Evolutionary conservation across 1,284 basidiomycete genomes (phyloP), one percentile per base, ranked within the genome.

Genomic region (Ganoderma boninense): DNA sequence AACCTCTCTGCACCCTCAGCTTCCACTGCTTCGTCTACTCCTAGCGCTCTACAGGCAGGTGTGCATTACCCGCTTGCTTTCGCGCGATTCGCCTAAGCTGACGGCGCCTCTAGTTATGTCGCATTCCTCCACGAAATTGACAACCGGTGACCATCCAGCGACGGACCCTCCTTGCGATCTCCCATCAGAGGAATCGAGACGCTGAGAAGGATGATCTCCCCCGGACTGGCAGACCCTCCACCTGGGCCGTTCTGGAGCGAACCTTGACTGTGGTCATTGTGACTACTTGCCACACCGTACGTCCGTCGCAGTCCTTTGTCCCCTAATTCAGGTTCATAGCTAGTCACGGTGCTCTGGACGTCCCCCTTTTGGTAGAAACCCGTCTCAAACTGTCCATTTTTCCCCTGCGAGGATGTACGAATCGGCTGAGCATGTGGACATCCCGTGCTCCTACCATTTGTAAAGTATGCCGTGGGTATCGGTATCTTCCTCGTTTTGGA

Each of bases 221-320:
- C 46, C 49, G n/a, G 10, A 26, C 8, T 42, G 35, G 46, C 8
- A 26, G 20, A 26, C 20, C 46, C 64, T 10, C 14, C 16, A 40
- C 20, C 64, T 65, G 64, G 64, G 20, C 14, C 64, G 64, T 42
- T 65, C 64, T 65, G 38, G 64, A 65, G 64, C 64, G 49, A 42
- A 35, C 29, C 29, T 26, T 23, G 38, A 35, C 35, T 60, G 38
- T 52, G 64, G n/a, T n/a, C 23, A 56, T n/a, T 60, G 20, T n/a
- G 57, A 23, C 35, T 20, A 3, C 40, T 18, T n/a, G 7, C 57
- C 23, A 5, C 57, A 40, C 10, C 57, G 20, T 35, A 32, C 46
- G 46, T 49, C 57, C 29, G 32, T 32, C 38, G 3, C 18, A 16
- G 16, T 35, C 32, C 18, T 38, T 59, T 38, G 16, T 35, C 32